Percentiles rank a stretch among this genome's conserved stretches.
phyloP scores from a whole-genome alignment of 139 green algal genomes.

The Chlamydomonas sphaeroides region DNA sequence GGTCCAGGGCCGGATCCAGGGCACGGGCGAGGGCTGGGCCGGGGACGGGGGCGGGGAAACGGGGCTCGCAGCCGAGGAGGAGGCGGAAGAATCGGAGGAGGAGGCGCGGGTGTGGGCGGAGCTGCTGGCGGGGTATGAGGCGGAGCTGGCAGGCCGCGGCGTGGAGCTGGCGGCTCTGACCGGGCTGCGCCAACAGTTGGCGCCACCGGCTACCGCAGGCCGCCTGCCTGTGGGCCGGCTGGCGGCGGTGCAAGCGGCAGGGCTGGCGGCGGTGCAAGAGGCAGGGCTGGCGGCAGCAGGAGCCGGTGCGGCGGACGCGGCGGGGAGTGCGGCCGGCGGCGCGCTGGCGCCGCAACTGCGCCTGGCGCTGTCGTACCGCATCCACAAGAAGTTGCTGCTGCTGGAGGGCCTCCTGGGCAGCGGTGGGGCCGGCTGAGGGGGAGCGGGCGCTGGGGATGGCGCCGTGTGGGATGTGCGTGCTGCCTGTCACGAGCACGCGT shows the following conservation, averaged over 20 bases:
- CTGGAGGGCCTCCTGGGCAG: constrained; percentile 13
- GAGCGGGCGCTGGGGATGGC: too few relatives aligned
- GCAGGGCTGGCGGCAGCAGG: too few relatives aligned
- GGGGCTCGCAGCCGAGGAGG: not conserved
- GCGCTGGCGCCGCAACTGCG: not conserved
- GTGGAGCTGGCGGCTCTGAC: not conserved
- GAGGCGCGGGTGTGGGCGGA: not conserved
- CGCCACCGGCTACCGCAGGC: too few relatives aligned
- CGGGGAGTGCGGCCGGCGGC: too few relatives aligned
- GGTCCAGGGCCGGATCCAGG: not conserved
- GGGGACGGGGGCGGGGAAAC: not conserved
- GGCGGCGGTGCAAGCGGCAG: not conserved
- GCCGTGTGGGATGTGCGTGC: too few relatives aligned
- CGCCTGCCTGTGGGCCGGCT: too few relatives aligned
- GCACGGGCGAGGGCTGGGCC: not conserved
- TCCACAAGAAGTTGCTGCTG: constrained; percentile 31
- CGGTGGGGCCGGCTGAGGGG: too few relatives aligned
- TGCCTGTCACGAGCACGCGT: too few relatives aligned
- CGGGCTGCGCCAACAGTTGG: not conserved
- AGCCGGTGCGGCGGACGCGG: too few relatives aligned
- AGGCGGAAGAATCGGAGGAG: not conserved
- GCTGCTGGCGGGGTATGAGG: not conserved
- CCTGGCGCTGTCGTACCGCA: not conserved
- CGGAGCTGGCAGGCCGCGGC: not conserved
- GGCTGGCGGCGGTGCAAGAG: not conserved